phyloP scores from a whole-genome alignment of 257 asterid genomes.

The Nicotiana otophora region DNA sequence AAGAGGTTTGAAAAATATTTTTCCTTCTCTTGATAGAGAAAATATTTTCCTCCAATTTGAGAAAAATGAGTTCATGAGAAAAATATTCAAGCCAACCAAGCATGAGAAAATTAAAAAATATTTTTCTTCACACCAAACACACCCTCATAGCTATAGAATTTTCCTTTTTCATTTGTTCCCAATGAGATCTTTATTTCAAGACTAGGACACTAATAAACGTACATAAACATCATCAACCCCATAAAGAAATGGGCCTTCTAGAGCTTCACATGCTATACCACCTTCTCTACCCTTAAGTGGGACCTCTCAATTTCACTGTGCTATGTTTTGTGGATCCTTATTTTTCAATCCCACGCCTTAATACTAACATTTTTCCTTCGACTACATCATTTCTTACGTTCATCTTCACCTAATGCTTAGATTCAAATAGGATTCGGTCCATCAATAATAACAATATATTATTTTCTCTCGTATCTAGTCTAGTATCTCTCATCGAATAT shows the following conservation, averaged over 20 bases:
- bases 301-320: constrained; percentile 13
- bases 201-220: background rate
- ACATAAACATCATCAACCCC: background rate
- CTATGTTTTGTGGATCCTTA: constrained; percentile 3
- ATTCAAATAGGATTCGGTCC: background rate
- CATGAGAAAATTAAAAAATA: too few species aligned
- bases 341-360: background rate
- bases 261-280: constrained; percentile 21
- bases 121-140: too few species aligned
- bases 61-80: too few species aligned
- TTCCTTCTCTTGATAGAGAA: too few species aligned
- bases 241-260: background rate
- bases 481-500: background rate
- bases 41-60: too few species aligned
- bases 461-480: background rate
- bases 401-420: background rate
- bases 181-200: background rate
- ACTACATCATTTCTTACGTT: background rate
- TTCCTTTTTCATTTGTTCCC: background rate
- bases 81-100: too few species aligned
- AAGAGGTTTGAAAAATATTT: too few species aligned
- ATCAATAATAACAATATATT: background rate
- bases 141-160: background rate
- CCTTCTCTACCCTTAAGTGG: background rate
- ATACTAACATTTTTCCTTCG: background rate